These are phyloP conservation scores for Gonapodya prolifera DNA, from an alignment of 192 early-diverging fungal species.

Conservation along the genomic window DNA sequence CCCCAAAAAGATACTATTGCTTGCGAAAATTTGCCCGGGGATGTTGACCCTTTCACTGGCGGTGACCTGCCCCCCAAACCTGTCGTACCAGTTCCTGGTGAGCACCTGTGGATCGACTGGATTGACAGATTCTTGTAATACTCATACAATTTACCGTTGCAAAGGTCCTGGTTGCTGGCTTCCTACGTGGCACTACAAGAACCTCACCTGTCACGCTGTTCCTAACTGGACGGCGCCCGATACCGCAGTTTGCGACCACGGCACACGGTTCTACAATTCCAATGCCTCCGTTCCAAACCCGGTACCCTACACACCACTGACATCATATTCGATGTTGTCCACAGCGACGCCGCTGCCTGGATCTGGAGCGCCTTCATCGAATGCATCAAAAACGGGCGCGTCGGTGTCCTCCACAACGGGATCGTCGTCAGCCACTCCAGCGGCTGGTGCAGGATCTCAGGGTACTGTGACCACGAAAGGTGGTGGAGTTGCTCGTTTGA, in stretches of 20 bases:
- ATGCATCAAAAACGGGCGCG: neutral
- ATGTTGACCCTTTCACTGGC: neutral
- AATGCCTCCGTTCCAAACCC: neutral
- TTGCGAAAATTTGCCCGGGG: neutral
- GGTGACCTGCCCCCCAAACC: neutral
- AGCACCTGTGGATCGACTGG: too few relatives aligned
- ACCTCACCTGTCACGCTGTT: neutral
- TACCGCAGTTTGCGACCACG: neutral
- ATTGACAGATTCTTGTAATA: too few relatives aligned
- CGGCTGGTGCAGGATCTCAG: neutral
- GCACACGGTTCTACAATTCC: neutral
- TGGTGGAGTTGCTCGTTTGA: too few relatives aligned
- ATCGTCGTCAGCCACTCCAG: neutral
- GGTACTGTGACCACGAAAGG: too few relatives aligned
- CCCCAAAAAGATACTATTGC: neutral
- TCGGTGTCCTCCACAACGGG: neutral
- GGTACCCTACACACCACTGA: neutral
- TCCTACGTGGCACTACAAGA: neutral
- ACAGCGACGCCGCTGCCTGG: neutral
- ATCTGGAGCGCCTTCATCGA: too few relatives aligned
- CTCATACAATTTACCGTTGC: too few relatives aligned
- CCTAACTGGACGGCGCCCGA: neutral
- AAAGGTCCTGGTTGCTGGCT: neutral
- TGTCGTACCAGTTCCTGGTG: neutral
- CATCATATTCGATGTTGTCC: neutral